These are phyloP conservation scores for Periconia sp. DNA, from an alignment of 2,329 filamentous ascomycete species.

Conservation along the genomic window DNA sequence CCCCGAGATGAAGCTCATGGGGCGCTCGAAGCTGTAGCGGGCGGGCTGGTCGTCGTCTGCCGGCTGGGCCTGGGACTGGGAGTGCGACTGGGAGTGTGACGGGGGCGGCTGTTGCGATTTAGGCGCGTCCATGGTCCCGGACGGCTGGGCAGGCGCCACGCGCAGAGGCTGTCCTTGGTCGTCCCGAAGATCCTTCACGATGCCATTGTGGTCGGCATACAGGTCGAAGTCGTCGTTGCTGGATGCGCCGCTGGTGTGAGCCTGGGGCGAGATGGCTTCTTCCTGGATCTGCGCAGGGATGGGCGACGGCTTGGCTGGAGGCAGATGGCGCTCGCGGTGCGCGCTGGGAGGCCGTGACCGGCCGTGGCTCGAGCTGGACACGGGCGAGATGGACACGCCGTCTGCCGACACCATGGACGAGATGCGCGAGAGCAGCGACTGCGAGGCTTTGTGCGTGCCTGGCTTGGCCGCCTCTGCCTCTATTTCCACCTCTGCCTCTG, in stretches of 20 bases:
- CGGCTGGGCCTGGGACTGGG: too few species aligned
- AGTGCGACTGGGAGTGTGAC: too few species aligned
- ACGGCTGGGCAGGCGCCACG: constrained; percentile 17
- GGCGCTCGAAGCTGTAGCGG: constrained; percentile 40
- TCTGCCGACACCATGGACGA: constrained; percentile 44
- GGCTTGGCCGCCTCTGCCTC: constrained; percentile 18
- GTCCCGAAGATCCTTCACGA: constrained; percentile 42
- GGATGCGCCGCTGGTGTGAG: constrained; percentile 20
- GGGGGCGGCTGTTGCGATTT: constrained; percentile 8
- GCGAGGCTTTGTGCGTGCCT: constrained; percentile 32
- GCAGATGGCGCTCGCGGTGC: constrained; percentile 30
- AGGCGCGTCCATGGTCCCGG: constrained; percentile 5
- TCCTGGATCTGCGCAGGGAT: constrained; percentile 30
- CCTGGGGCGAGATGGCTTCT: constrained; percentile 20
- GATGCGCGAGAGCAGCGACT: constrained; percentile 44
- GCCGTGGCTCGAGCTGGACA: constrained; percentile 28
- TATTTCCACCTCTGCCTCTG: too few species aligned
- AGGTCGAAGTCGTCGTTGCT: constrained; percentile 40
- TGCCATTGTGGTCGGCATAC: constrained; percentile 45
- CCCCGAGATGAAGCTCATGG: constrained; percentile 46
- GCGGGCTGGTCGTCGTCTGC: constrained; percentile 24
- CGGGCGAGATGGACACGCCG: constrained; percentile 33
- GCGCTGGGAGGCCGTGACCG: constrained; percentile 39
- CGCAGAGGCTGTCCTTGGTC: constrained; percentile 36
- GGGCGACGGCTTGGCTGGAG: constrained; percentile 24